Evolutionary conservation across 2,329 filamentous ascomycete species (phyloP).

Genomic region (Aspergillus sp.): DNA sequence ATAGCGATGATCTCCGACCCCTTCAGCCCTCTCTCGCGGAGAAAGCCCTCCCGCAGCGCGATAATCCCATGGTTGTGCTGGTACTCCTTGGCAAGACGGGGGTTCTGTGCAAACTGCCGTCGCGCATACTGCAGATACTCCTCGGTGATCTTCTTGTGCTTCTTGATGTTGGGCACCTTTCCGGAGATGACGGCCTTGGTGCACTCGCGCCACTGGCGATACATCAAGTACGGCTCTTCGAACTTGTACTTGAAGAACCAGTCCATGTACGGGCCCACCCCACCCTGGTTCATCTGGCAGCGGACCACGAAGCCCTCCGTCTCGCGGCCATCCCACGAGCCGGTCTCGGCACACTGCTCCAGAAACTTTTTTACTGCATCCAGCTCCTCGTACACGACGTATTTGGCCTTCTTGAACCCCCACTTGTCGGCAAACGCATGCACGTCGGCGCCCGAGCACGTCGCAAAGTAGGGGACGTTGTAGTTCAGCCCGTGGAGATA

Average conservation of each 20-base stretch:
- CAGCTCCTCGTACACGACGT: slow-evolving; percentile 74
- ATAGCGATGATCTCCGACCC: slow-evolving; percentile 85
- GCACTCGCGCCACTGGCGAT: slow-evolving; percentile 96
- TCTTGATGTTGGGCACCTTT: slow-evolving; percentile 73
- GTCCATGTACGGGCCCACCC: slow-evolving; percentile 64
- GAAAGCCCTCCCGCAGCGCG: slow-evolving; percentile 80
- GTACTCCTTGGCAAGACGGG: slow-evolving; percentile 68
- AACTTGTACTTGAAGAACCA: slow-evolving; percentile 99
- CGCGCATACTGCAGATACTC: slow-evolving; percentile 85
- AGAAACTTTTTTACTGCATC: slow-evolving; percentile 75
- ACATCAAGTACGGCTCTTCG: slow-evolving; percentile 98
- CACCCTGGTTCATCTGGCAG: slow-evolving; percentile 64
- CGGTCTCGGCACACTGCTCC: slow-evolving; percentile 80
- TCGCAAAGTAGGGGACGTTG: slow-evolving; percentile 88
- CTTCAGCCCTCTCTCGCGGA: slow-evolving; percentile 77
- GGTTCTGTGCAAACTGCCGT: slow-evolving; percentile 67
- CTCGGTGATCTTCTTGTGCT: slow-evolving; percentile 85
- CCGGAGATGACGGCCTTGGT: slow-evolving; percentile 84
- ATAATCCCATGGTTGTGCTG: slow-evolving; percentile 94
- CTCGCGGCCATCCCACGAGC: slow-evolving; percentile 84
- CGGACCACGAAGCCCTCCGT: slow-evolving; percentile 97
- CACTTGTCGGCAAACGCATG: slow-evolving; percentile 86
- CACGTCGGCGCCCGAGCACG: slow-evolving; percentile 78
- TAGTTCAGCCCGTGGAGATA: slow-evolving; percentile 96
- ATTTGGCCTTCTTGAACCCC: slow-evolving; percentile 89